These are phyloP conservation scores for Iberis pinnata DNA, from an alignment of 345 rosid genomes.

Conservation along the genomic window DNA sequence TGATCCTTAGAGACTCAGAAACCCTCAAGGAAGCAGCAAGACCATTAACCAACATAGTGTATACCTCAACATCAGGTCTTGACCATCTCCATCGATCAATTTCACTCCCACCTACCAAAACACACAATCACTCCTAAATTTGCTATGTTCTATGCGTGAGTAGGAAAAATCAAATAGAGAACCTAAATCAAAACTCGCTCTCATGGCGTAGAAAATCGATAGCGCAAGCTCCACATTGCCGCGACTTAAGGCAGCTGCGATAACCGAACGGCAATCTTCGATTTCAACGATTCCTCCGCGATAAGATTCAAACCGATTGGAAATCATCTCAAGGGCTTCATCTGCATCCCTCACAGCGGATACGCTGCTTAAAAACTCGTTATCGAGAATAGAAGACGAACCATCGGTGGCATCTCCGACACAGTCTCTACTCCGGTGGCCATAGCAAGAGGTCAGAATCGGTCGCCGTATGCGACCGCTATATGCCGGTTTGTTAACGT, in stretches of 20 bases:
- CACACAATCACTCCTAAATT: not conserved
- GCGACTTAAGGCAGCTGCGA: slow-evolving; percentile 57
- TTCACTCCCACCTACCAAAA: slow-evolving; percentile 45
- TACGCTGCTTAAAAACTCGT: slow-evolving; percentile 40
- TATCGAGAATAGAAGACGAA: slow-evolving; percentile 31
- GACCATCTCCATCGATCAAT: slow-evolving; percentile 86
- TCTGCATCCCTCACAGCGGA: slow-evolving; percentile 53
- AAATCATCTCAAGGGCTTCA: slow-evolving; percentile 52
- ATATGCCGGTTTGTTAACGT: slow-evolving; percentile 18
- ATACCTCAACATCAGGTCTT: slow-evolving; percentile 66
- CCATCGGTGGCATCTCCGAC: slow-evolving; percentile 22
- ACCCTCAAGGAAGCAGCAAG: slow-evolving; percentile 76
- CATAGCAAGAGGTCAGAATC: not conserved
- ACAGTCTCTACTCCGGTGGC: not conserved
- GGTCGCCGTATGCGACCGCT: slow-evolving; percentile 1
- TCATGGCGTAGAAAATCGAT: slow-evolving; percentile 86
- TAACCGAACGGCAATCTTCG: slow-evolving; percentile 49
- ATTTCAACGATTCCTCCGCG: slow-evolving; percentile 40
- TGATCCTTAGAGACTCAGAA: slow-evolving; percentile 68
- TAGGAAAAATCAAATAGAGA: not conserved
- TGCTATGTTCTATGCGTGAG: not conserved
- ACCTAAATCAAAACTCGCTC: slow-evolving; percentile 78
- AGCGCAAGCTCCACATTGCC: slow-evolving; percentile 67
- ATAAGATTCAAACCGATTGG: slow-evolving; percentile 22
- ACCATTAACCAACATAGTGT: slow-evolving; percentile 50